Base-by-base conservation (phyloP, 2,329 filamentous ascomycete genomes). In the Emericellopsis cladophorae region DNA sequence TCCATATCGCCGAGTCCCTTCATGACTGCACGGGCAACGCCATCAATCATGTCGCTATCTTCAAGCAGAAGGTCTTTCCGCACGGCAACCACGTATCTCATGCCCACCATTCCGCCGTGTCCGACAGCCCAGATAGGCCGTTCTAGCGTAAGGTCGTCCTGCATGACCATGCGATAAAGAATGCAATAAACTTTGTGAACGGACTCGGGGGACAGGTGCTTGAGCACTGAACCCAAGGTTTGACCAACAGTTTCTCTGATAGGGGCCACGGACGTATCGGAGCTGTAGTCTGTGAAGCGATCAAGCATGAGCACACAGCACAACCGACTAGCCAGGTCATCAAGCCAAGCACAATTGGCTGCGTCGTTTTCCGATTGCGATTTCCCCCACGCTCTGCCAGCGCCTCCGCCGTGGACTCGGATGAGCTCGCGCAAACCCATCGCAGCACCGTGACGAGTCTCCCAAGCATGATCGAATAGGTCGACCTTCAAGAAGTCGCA, bases 251-350 rank as follows among this genome's bases (percentile, higher is more conserved):
- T 95, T 64, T 98, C 92, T 48, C 92, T 75, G 47, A 98, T 95
- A 0, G 92, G 92, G 1, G 92, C 92, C 33, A 98, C 88, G 1
- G 93, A 94, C 40, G 87, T 98, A 59, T 98, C 92, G 5, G 89
- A 95, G 44, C 93, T 92, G 64, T 95, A 98, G 56, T 98, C 92
- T 42, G 89, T 93, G 55, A 98, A 98, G 40, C 89, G 81, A 62
- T 98, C 92, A 14, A 98, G 78, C 80, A 98, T 95, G 52, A 98
- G 81, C 40, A 98, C 89, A 56, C 86, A 95, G 59, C 89, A 90
- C 38, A 98, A 74, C 22, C 92, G 84, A 53, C 89, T 95, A n/a
- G 89, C 87, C 40, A 98, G 71, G 54, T 98, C 90, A 54, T 96
- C 85, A 16, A 98, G 74, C 88, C 88, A 98, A 55, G 70, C 74